phyloP scores from a whole-genome alignment of 2,329 filamentous ascomycete species.

The Fusarium sp. region DNA sequence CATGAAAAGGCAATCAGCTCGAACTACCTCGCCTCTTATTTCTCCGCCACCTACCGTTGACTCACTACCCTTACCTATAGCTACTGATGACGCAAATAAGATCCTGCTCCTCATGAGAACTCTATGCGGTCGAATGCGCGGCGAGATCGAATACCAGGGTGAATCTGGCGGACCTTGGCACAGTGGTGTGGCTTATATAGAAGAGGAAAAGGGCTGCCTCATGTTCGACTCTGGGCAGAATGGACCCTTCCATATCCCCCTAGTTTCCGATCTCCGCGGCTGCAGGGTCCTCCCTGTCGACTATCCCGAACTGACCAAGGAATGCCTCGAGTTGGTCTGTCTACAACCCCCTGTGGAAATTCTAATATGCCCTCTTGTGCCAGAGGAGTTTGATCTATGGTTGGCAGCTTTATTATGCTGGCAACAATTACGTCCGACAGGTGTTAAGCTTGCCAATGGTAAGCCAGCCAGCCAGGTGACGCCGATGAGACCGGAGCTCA shows the following conservation, averaged over 20 bases:
- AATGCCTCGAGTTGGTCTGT: slow-evolving; percentile 68
- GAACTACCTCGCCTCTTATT: slow-evolving; percentile 70
- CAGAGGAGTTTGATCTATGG: slow-evolving; percentile 81
- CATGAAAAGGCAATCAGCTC: slow-evolving; percentile 67
- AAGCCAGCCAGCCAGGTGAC: slow-evolving; percentile 52
- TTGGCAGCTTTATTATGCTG: slow-evolving; percentile 84
- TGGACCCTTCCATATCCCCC: slow-evolving; percentile 72
- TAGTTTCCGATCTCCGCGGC: slow-evolving; percentile 81
- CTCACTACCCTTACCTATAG: slow-evolving; percentile 70
- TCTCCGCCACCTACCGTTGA: slow-evolving; percentile 70
- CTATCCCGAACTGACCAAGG: slow-evolving; percentile 58
- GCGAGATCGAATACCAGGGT: slow-evolving; percentile 78
- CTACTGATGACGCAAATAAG: slow-evolving; percentile 77
- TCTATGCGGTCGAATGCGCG: slow-evolving; percentile 83
- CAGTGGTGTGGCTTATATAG: slow-evolving; percentile 80
- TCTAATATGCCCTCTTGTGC: slow-evolving; percentile 72
- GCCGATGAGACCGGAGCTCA: slow-evolving; percentile 59
- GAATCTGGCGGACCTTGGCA: slow-evolving; percentile 74
- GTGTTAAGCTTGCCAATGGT: slow-evolving; percentile 65
- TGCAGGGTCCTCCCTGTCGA: slow-evolving; percentile 75
- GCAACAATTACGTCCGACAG: slow-evolving; percentile 78
- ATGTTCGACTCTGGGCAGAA: slow-evolving; percentile 80
- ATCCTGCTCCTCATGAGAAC: slow-evolving; percentile 82
- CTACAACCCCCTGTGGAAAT: slow-evolving; percentile 70
- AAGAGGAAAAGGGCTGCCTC: slow-evolving; percentile 79